These are phyloP conservation scores for Endocladia muricata DNA, from an alignment of 31 red algal species.

Conservation along the genomic window DNA sequence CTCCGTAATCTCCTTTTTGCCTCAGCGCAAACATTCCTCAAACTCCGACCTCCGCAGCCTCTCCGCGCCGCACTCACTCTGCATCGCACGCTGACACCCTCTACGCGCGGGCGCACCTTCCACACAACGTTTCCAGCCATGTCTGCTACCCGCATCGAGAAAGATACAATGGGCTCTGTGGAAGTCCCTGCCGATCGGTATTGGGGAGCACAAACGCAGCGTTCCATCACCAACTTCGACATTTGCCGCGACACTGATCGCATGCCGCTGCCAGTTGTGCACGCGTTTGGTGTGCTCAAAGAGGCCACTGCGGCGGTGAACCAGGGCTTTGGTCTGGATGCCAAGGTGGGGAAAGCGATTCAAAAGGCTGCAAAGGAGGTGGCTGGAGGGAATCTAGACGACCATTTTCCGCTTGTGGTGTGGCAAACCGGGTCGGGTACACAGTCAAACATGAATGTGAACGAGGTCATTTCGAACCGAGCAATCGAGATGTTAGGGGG, in stretches of 20 bases:
- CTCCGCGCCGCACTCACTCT: too few relatives aligned
- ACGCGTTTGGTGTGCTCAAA: slow-evolving; percentile 88
- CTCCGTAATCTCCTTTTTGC: too few relatives aligned
- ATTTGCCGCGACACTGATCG: slow-evolving; percentile 80
- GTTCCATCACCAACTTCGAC: slow-evolving; percentile 92
- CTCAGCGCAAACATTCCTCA: too few relatives aligned
- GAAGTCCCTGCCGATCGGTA: slow-evolving; percentile 79
- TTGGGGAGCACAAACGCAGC: slow-evolving; percentile 95
- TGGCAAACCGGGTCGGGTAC: slow-evolving; percentile 99
- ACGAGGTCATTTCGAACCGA: slow-evolving; percentile 98
- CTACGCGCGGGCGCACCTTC: too few relatives aligned
- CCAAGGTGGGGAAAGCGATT: slow-evolving; percentile 48
- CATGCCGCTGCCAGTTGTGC: slow-evolving; percentile 88
- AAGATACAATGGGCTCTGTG: slow-evolving; percentile 84
- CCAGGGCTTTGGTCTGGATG: slow-evolving; percentile 46
- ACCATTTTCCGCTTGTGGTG: slow-evolving; percentile 97
- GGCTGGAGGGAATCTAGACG: slow-evolving; percentile 68
- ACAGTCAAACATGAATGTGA: slow-evolving; percentile 99
- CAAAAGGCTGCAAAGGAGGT: slow-evolving; percentile 77
- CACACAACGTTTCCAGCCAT: neutral
- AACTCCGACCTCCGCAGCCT: too few relatives aligned
- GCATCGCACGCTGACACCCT: too few relatives aligned
- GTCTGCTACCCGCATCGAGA: slow-evolving; percentile 61
- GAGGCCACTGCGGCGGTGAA: slow-evolving; percentile 85
- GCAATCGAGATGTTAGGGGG: slow-evolving; percentile 91